phyloP scores from a whole-genome alignment of 1,284 basidiomycete species.

The Mrakiaceae sp. region DNA sequence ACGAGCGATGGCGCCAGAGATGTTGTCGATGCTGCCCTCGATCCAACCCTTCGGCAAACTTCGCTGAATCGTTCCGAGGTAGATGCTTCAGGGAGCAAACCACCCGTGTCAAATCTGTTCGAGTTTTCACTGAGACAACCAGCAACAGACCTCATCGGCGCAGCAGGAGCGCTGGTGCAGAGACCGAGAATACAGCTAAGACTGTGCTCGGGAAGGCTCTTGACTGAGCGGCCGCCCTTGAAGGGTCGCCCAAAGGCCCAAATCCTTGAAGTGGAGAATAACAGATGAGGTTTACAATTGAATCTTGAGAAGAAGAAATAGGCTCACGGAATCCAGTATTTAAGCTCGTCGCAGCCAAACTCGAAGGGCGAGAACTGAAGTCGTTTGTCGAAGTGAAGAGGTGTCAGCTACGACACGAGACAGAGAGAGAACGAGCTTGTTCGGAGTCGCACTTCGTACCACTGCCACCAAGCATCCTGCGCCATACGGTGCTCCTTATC shows the following conservation, averaged over 20 bases:
- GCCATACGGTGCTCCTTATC: slow-evolving; percentile 16
- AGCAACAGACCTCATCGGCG: slow-evolving; percentile 15
- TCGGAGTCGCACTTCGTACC: slow-evolving; percentile 25
- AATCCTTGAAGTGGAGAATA: slow-evolving; percentile 13
- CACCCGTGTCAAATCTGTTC: neutral
- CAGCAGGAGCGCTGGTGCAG: slow-evolving; percentile 31
- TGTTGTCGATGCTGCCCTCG: slow-evolving; percentile 18
- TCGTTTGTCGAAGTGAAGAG: neutral
- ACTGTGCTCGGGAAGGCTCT: slow-evolving; percentile 14
- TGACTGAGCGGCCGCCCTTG: slow-evolving; percentile 5
- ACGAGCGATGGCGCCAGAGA: slow-evolving; percentile 16
- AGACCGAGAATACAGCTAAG: slow-evolving; percentile 29
- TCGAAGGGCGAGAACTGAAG: slow-evolving; percentile 25
- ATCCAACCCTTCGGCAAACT: slow-evolving; percentile 15
- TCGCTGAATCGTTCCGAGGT: slow-evolving; percentile 16
- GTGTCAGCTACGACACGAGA: neutral
- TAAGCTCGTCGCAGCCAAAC: slow-evolving; percentile 28
- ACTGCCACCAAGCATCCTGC: slow-evolving; percentile 25
- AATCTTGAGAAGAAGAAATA: too few species aligned
- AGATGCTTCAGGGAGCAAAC: slow-evolving; percentile 3
- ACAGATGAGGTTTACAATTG: neutral
- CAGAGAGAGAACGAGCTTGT: neutral
- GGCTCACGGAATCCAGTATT: slow-evolving; percentile 28
- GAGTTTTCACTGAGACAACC: too few species aligned
- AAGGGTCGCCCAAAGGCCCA: slow-evolving; percentile 30